phyloP scores from a whole-genome alignment of 495 filamentous ascomycete genomes.

The Podospora comata region DNA sequence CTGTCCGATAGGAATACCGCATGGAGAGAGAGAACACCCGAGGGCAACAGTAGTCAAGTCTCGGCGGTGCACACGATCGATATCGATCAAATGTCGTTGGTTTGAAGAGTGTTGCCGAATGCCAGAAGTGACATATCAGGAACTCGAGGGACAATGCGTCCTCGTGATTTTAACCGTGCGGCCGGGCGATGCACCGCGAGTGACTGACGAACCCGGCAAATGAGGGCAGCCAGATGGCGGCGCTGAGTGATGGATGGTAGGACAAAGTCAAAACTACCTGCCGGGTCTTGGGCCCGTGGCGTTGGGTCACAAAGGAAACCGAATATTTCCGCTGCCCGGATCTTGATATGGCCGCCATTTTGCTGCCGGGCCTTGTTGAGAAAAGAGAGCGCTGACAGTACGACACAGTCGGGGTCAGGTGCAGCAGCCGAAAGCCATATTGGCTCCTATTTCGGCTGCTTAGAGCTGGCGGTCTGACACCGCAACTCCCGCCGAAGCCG shows the following conservation, averaged over 20 bases:
- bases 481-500: slow-evolving; percentile 1
- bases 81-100: slow-evolving; percentile 4
- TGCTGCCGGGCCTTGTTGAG: background rate
- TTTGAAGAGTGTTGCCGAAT: background rate
- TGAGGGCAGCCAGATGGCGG: slow-evolving; percentile 1
- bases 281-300: slow-evolving; percentile 6
- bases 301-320: slow-evolving; percentile 7
- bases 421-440: background rate
- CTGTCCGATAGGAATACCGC: background rate
- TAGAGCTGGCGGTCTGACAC: slow-evolving; percentile 11
- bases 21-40: background rate
- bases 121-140: background rate
- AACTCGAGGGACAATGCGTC: background rate
- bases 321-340: slow-evolving; percentile 9
- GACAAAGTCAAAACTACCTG: slow-evolving; percentile 6
- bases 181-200: background rate
- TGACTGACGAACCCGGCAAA: slow-evolving; percentile 1
- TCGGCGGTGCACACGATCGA: background rate
- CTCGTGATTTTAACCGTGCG: slow-evolving; percentile 9
- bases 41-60: slow-evolving; percentile 1
- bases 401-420: slow-evolving; percentile 11
- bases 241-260: slow-evolving; percentile 2
- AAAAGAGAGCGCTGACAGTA: slow-evolving; percentile 7
- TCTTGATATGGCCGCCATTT: background rate
- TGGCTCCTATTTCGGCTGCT: slow-evolving; percentile 1